Base-by-base conservation (phyloP, 441 rosid species). In the Gossypium davidsonii region DNA sequence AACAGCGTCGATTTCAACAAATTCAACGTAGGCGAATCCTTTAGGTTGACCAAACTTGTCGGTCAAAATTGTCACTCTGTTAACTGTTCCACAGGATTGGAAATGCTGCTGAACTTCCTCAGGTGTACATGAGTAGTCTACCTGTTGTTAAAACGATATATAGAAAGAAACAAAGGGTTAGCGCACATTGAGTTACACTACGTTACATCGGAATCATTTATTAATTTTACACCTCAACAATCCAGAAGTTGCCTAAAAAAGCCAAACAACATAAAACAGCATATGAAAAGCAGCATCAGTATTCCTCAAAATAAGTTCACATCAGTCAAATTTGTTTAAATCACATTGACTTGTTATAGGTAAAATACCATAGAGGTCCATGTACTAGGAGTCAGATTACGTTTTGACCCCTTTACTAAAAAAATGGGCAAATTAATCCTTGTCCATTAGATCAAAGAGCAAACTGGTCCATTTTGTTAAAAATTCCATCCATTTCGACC, bases 61-160 rank as follows among this genome's bases (percentile, higher is more conserved):
- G 0, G 95, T 88, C 84, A 90, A 81, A 80, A 90, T 90, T 1
- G 95, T 90, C 73, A 90, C 95, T 58, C 95, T 79, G 67, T 90
- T 88, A 39, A 90, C 92, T 0, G 95, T 90, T 61, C 95, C 95
- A 78, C 95, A 88, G 10, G 95, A 90, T 63, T 90, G 95, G 76
- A 90, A 90, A 81, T 90, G 95, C 76, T 90, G 95, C 76, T 90
- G 95, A 56, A 90, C 92, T 85, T 90, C 95, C 81, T 90, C 95
- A n/a, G 95, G 93, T 6, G 96, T 87, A 62, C 96, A 90, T 34
- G 87, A 80, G 71, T 90, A 90, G 79, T 90, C 96, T 62, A 90
- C 96, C 96, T 90, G 80, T 53, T 66, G 71, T 70, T 6, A 64
- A 70, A 79, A 73, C 0, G 34, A 58, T 23, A 59, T 23, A 66